Base-by-base conservation (phyloP, 352 stramenopile species). In the Blastocystis sp. region DNA sequence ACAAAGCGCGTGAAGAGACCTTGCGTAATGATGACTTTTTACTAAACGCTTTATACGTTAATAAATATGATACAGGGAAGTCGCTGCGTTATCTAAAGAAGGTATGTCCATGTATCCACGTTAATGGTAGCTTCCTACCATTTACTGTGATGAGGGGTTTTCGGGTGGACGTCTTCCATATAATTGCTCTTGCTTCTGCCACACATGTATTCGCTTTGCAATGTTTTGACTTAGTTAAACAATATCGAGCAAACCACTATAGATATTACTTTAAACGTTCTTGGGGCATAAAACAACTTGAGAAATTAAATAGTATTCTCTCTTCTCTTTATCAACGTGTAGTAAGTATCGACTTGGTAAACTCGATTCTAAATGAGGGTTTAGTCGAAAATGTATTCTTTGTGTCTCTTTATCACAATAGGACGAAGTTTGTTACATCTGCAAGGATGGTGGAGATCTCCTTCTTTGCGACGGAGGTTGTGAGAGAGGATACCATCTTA, bases 381-480 rank as follows among this genome's bases (percentile, higher is more conserved):
- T 20, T 41, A 13, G 20, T 66, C 4, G 43, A 63, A 9, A 34
- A 66, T n/a, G 47, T 69, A 45, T 66, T 11, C 29, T 63, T 80
- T 18, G 47, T n/a, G 11, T 15, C 11, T 29, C 2, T 43, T 15
- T 23, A n/a, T 68, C n/a, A 9, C 8, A 20, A 15, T 79, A 79
- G 69, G 20, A 76, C 41, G 77, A 88, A 59, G 41, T 88, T 18
- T 88, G 77, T 29, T 61, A 47, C n/a, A 88, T 88, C 55, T 88
- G 77, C 53, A 61, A 61, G 6, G 77, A 88, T 66, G 62, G 62
- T 20, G 77, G 77, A 11, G 62, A 88, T 61, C 26, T 88, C 47
- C 55, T 88, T 63, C 53, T 88, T 13, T 88, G 77, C 53, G 77
- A 88, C 41, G 77, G 77, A 20, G 77, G 77, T 8, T 88, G 77